phyloP scores from a whole-genome alignment of 1,284 basidiomycete genomes.

The Pseudozyma flocculosa region DNA sequence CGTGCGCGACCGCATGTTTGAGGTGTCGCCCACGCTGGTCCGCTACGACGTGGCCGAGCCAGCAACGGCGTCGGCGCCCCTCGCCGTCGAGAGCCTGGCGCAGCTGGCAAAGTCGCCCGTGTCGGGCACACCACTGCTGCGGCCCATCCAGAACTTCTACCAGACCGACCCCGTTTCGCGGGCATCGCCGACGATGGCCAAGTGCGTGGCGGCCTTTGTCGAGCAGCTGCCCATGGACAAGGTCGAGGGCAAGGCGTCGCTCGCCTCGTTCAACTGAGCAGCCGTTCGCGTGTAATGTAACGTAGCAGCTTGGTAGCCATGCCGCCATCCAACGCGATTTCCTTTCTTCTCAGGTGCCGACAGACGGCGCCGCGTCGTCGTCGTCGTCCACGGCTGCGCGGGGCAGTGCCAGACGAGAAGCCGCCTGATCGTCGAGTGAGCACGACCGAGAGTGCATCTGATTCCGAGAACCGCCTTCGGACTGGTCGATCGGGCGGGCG shows the following conservation, averaged over 20 bases:
- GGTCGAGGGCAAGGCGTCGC: constrained; percentile 29
- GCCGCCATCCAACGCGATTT: too few relatives aligned
- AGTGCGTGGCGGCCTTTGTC: constrained; percentile 43
- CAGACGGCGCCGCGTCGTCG: too few relatives aligned
- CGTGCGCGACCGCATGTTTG: constrained; percentile 93
- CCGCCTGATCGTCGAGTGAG: too few relatives aligned
- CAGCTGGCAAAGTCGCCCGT: constrained; percentile 28
- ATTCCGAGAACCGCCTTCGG: too few relatives aligned
- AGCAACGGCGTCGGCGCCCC: constrained; percentile 63
- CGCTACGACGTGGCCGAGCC: constrained; percentile 83
- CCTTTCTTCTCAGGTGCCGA: too few relatives aligned
- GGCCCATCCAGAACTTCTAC: constrained; percentile 91
- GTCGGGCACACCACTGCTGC: constrained; percentile 66
- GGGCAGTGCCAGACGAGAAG: too few relatives aligned
- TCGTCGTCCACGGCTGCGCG: too few relatives aligned
- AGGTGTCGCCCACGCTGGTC: constrained; percentile 86
- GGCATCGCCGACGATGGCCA: constrained; percentile 59
- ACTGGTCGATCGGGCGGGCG: too few relatives aligned
- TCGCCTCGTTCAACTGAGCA: constrained; percentile 24
- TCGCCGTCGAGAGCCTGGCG: constrained; percentile 44
- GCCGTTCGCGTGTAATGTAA: constrained; percentile 4
- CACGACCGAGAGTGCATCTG: too few relatives aligned
- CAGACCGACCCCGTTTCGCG: constrained; percentile 76
- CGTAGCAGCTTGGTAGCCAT: background rate
- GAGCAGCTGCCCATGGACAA: constrained; percentile 34